Evolutionary conservation across 2,329 filamentous ascomycete genomes (phyloP), one percentile per base, ranked within the genome.

Genomic region (Pseudocercospora ulei): DNA sequence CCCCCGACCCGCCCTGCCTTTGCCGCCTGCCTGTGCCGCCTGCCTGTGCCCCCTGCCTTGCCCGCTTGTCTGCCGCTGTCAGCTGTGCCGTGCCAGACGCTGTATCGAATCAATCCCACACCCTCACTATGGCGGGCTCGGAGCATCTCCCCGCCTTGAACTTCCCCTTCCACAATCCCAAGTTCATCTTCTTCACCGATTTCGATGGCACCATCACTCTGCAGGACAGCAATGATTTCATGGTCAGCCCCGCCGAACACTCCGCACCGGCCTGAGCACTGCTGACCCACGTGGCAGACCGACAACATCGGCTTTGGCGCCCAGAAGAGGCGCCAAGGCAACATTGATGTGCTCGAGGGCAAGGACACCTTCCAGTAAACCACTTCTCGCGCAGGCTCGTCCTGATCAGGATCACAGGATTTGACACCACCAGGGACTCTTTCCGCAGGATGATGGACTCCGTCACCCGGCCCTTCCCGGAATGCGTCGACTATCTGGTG

Each of bases 121-220:
- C 26, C 17, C n/a, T 39, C 25, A 16, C 8, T 33, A 51, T 51
- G 48, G 30, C 35, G 17, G 35, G 16, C 39, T 28, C 38, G 38
- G 39, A 34, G 50, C 59, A 64, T 22, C 60, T 70, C 33, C 61
- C 62, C 33, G 65, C 66, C 29, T 62, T 70, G 64, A 61, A 65
- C 48, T 62, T 59, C 41, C 57, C 57, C 0, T 59, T 60, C 54
- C 48, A 57, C 42, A 77, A 81, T 60, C 87, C 87, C 35, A 82
- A 85, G 65, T 82, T 84, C 69, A 87, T 98, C 69, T 95, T 98
- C 74, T 96, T 96, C 70, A 94, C 87, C 53, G 90, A 98, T 67
- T 96, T 96, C 60, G 90, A 98, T 65, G 90, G 90, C 56, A 96
- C 87, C 38, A 88, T 95, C 60, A 95, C 88, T 33, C 72, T 77